Conservation (phyloP, 1,284 basidiomycete genomes). For the Naganishia albida region DNA sequence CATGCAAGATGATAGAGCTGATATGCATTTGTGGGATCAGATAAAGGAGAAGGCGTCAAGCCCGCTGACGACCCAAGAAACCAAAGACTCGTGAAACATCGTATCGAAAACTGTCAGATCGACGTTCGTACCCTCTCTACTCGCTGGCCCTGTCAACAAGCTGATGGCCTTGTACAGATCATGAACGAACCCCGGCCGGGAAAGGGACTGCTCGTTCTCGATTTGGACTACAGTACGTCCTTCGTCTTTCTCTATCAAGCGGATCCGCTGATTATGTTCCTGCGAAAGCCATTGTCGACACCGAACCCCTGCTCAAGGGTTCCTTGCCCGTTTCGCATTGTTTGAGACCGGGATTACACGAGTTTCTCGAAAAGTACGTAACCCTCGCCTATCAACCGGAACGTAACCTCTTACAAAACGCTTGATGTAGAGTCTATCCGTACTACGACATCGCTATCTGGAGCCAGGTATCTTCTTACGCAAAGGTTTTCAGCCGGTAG, state of each 20-base stretch:
- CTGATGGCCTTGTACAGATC: conserved; percentile 53
- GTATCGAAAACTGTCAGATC: conserved; percentile 63
- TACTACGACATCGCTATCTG: conserved; percentile 84
- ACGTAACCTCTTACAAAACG: neutral
- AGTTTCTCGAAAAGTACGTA: conserved; percentile 62
- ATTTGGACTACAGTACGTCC: conserved; percentile 78
- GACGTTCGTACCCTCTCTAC: conserved; percentile 40
- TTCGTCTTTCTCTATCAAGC: neutral
- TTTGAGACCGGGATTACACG: conserved; percentile 77
- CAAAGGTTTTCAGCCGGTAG: neutral
- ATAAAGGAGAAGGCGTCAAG: conserved; percentile 58
- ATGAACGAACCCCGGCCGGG: conserved; percentile 73
- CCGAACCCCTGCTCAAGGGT: conserved; percentile 74
- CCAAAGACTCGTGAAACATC: conserved; percentile 72
- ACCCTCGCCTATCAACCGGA: no score
- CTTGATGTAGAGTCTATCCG: conserved; percentile 63
- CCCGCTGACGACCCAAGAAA: conserved; percentile 74
- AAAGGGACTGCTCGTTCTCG: conserved; percentile 78
- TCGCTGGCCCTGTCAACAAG: neutral
- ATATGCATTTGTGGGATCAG: neutral
- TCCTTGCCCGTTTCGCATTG: conserved; percentile 75
- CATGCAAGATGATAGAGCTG: neutral
- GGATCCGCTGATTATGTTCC: neutral
- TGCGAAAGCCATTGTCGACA: conserved; percentile 72
- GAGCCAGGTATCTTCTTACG: conserved; percentile 54